Percentiles rank a stretch among this genome's conserved stretches.
phyloP scores from a whole-genome alignment of 2,329 filamentous ascomycete species.

The Sporothrix phasma region DNA sequence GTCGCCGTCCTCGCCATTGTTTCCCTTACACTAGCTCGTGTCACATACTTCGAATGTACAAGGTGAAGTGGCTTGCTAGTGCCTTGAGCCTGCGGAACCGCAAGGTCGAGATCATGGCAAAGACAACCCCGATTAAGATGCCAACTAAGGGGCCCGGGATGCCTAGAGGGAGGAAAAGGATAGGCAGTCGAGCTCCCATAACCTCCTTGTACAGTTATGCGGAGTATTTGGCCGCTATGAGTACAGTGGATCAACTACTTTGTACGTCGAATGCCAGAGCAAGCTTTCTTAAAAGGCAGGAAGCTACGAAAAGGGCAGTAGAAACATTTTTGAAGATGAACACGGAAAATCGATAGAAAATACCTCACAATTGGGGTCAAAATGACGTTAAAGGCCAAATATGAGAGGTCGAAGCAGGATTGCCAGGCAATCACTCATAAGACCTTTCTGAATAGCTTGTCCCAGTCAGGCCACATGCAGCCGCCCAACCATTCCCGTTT shows the following conservation, averaged over 20 bases:
- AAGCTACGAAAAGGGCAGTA: neutral
- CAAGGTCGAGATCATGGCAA: neutral
- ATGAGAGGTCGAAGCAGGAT: neutral
- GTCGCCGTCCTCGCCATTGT: too few species aligned
- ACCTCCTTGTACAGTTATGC: neutral
- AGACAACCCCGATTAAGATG: neutral
- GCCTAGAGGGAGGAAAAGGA: too few species aligned
- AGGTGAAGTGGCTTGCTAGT: neutral
- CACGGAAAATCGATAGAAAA: neutral
- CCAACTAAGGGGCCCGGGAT: neutral
- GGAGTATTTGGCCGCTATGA: too few species aligned
- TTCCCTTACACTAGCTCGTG: neutral
- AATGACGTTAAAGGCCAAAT: neutral
- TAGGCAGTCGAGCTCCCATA: too few species aligned
- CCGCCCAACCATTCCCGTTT: too few species aligned
- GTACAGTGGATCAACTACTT: neutral
- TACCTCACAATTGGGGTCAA: neutral
- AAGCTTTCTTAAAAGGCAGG: neutral
- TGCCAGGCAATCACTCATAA: neutral
- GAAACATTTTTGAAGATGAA: neutral
- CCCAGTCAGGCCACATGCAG: neutral
- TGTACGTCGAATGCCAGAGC: neutral
- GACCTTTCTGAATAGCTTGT: neutral
- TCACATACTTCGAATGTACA: too few species aligned
- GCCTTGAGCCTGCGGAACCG: conserved; percentile 1